phyloP scores from a whole-genome alignment of 83 land plant genomes.

The Picea mariana region DNA sequence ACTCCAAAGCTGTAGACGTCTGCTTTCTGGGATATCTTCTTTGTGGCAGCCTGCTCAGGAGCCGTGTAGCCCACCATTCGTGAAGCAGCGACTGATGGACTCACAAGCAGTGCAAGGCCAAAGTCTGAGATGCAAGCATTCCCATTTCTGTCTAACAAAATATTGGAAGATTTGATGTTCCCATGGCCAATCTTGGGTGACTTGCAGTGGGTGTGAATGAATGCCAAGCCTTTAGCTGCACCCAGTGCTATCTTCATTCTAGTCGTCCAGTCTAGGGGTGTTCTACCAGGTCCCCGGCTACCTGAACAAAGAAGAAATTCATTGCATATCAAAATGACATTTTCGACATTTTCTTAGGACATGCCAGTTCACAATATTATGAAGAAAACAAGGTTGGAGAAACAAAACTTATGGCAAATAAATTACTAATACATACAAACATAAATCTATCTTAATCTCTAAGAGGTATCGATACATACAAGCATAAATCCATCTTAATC shows the following conservation, averaged over 20 bases:
- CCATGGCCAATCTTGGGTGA: conserved; percentile 74
- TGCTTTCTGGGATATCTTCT: conserved; percentile 38
- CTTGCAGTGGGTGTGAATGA: conserved; percentile 58
- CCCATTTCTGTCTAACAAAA: conserved; percentile 71
- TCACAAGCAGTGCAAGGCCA: conserved; percentile 60
- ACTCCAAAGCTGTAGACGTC: conserved; percentile 88
- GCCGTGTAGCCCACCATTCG: conserved; percentile 36
- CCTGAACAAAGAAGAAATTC: conserved; percentile 37
- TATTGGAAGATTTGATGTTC: conserved; percentile 88
- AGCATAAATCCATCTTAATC: too few species aligned
- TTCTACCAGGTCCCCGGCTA: conserved; percentile 88
- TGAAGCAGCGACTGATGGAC: conserved; percentile 34
- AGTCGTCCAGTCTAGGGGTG: conserved; percentile 87
- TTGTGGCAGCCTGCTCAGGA: conserved; percentile 54
- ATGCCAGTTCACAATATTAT: too few species aligned
- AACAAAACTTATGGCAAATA: too few species aligned
- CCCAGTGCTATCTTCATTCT: conserved; percentile 76
- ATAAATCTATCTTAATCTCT: too few species aligned
- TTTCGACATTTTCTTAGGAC: too few species aligned
- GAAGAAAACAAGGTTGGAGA: too few species aligned
- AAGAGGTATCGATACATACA: too few species aligned
- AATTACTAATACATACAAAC: too few species aligned
- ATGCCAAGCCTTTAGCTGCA: conserved; percentile 85
- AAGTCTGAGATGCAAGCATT: conserved; percentile 74
- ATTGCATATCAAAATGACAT: neutral